Evolutionary conservation across 2,329 filamentous ascomycete genomes (phyloP).

Genomic region (Zarea fungicola): DNA sequence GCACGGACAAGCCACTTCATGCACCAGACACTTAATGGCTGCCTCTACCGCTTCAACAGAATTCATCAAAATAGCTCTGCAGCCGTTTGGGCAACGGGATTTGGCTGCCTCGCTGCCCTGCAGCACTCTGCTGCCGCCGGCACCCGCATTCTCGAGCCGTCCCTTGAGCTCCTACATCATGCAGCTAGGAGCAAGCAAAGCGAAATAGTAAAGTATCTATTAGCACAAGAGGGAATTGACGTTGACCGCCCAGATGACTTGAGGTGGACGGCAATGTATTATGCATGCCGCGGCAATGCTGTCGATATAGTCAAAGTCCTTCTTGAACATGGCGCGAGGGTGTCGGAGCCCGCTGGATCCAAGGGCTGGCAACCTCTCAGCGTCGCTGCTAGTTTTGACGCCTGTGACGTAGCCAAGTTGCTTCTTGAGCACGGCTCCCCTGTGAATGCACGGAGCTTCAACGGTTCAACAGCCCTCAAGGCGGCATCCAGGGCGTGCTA

Average conservation of each 20-base stretch:
- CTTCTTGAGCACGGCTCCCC: constrained; percentile 12
- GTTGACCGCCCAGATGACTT: constrained; percentile 1
- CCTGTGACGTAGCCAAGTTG: constrained; percentile 8
- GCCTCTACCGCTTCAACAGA: constrained; percentile 5
- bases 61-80: not conserved
- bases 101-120: not conserved
- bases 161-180: constrained; percentile 7
- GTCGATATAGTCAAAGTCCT: constrained; percentile 12
- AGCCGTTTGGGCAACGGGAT: constrained; percentile 4
- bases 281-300: constrained; percentile 12
- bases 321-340: constrained; percentile 7
- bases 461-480: constrained; percentile 15
- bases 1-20: not conserved
- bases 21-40: not conserved
- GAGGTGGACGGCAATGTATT: constrained; percentile 14
- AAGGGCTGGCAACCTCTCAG: constrained; percentile 15
- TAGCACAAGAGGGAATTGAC: constrained; percentile 6
- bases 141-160: not conserved
- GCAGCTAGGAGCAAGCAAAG: constrained; percentile 6
- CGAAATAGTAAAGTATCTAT: constrained; percentile 3
- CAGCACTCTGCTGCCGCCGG: not conserved
- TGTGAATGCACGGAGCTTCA: constrained; percentile 7
- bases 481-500: constrained; percentile 13
- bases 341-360: constrained; percentile 2
- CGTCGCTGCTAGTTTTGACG: constrained; percentile 14